phyloP scores from a whole-genome alignment of 306 rosid species.

The Heteromeles arbutifolia region DNA sequence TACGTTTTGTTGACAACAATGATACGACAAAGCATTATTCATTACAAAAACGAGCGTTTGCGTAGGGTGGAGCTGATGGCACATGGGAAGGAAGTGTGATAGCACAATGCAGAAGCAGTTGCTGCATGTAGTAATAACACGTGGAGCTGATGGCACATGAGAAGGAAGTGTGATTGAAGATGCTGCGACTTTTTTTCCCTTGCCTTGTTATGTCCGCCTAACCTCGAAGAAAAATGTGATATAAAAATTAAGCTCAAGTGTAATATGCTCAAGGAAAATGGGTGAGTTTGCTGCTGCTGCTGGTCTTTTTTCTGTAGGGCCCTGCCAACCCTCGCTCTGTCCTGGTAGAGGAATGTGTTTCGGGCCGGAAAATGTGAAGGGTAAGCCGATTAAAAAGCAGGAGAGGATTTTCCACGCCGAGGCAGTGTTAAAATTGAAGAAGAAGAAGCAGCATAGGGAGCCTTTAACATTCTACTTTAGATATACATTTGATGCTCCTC shows the following conservation, averaged over 20 bases:
- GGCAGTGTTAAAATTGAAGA: neutral
- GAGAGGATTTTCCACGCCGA: neutral
- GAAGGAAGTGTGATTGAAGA: neutral
- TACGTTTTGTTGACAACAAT: too few relatives aligned
- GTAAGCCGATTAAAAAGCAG: slow-evolving; percentile 12
- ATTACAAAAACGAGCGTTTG: too few relatives aligned
- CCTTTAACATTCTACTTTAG: slow-evolving; percentile 22
- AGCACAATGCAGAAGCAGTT: neutral
- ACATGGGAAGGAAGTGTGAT: too few relatives aligned
- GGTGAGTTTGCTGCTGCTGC: neutral
- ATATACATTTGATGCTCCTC: slow-evolving; percentile 19
- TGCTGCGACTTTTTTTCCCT: neutral
- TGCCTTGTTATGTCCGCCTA: neutral
- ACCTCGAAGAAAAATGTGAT: neutral
- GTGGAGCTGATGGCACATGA: neutral
- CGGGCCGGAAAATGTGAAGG: neutral
- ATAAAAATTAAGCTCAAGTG: neutral
- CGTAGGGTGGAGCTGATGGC: too few relatives aligned
- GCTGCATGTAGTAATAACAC: too few relatives aligned
- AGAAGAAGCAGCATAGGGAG: slow-evolving; percentile 13
- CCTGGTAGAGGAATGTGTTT: neutral
- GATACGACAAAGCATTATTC: too few relatives aligned
- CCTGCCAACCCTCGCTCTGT: neutral
- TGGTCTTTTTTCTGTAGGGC: neutral
- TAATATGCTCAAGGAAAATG: neutral